phyloP scores from a whole-genome alignment of 2,329 filamentous ascomycete genomes.

The Neospermospora avenae region DNA sequence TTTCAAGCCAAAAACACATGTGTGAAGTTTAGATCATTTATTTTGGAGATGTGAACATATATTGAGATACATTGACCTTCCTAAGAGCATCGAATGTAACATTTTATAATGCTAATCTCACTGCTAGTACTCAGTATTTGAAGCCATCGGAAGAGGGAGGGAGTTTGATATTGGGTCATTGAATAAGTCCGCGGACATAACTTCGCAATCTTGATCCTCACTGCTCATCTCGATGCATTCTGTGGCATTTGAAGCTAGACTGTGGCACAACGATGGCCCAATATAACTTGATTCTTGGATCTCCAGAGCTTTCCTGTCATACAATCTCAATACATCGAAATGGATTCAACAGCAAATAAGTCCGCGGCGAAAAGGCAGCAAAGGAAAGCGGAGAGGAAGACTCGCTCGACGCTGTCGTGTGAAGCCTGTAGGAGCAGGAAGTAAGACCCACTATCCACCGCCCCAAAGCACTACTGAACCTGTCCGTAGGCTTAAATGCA shows the following conservation, averaged over 20 bases:
- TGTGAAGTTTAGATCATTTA: too few relatives aligned
- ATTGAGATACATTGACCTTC: too few relatives aligned
- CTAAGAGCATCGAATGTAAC: too few relatives aligned
- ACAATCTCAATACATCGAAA: not conserved
- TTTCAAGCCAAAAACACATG: too few relatives aligned
- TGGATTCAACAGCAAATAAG: not conserved
- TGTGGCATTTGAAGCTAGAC: not conserved
- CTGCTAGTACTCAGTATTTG: too few relatives aligned
- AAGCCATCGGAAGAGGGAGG: too few relatives aligned
- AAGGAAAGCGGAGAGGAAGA: slow-evolving; percentile 15
- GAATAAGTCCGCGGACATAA: slow-evolving; percentile 15
- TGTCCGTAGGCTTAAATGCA: slow-evolving; percentile 72
- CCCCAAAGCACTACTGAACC: not conserved
- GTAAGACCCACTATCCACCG: slow-evolving; percentile 8
- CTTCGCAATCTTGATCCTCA: not conserved
- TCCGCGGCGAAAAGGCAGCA: slow-evolving; percentile 6
- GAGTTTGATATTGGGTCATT: not conserved
- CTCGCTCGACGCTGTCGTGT: slow-evolving; percentile 22
- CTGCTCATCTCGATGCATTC: not conserved
- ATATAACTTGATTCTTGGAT: not conserved
- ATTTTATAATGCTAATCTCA: too few relatives aligned
- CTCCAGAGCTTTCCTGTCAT: not conserved
- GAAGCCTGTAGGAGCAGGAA: slow-evolving; percentile 25
- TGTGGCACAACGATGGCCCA: not conserved
- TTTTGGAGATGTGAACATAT: too few relatives aligned